These are phyloP conservation scores for Lodderomyces parapsilosis DNA, from an alignment of 1,139 yeast genomes.

Conservation along the genomic window DNA sequence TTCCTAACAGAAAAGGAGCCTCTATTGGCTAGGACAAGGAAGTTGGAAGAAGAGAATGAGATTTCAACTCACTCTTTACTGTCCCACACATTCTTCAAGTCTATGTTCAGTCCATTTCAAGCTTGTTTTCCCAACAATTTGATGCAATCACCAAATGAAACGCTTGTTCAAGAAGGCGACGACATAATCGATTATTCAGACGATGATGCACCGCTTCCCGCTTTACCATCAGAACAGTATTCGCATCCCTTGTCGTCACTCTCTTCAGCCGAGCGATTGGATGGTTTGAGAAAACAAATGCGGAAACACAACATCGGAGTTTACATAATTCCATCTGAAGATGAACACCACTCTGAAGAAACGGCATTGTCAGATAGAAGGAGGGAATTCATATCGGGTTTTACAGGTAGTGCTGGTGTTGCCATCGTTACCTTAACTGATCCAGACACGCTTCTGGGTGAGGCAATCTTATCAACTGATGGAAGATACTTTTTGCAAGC, in stretches of 20 bases:
- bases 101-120: slow-evolving; percentile 19
- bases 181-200: slow-evolving; percentile 18
- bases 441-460: slow-evolving; percentile 29
- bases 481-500: slow-evolving; percentile 56
- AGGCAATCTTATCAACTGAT: slow-evolving; percentile 53
- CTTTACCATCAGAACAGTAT: slow-evolving; percentile 22
- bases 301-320: slow-evolving; percentile 41
- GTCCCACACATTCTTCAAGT: slow-evolving; percentile 23
- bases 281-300: slow-evolving; percentile 41
- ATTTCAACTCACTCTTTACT: slow-evolving; percentile 20
- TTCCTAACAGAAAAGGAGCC: slow-evolving; percentile 23
- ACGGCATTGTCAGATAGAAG: slow-evolving; percentile 52
- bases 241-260: slow-evolving; percentile 12
- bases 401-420: slow-evolving; percentile 59
- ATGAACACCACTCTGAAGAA: slow-evolving; percentile 58
- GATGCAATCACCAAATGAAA: slow-evolving; percentile 2
- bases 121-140: slow-evolving; percentile 19
- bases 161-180: slow-evolving; percentile 7
- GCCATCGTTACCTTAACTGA: slow-evolving; percentile 49
- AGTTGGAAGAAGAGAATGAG: slow-evolving; percentile 16
- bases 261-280: slow-evolving; percentile 24
- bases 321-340: slow-evolving; percentile 58
- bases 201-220: slow-evolving; percentile 25
- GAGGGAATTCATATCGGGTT: slow-evolving; percentile 50
- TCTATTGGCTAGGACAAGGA: slow-evolving; percentile 16